Base-by-base conservation (phyloP, 2,329 filamentous ascomycete species). In the Ophiosphaerella narmari region DNA sequence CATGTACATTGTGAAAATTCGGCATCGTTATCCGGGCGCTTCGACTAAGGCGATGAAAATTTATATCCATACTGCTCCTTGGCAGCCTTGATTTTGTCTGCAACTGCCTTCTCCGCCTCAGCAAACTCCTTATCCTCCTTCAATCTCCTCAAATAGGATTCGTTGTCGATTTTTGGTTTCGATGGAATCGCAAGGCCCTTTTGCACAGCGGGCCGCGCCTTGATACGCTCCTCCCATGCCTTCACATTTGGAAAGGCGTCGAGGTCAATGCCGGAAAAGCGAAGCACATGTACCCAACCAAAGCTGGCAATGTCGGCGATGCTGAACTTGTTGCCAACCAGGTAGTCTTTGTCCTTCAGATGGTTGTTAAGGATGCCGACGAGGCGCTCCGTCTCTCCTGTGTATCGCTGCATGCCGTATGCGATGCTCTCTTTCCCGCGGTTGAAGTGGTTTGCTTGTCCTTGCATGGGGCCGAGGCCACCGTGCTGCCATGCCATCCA, bases 401-500 rank as follows among this genome's bases (percentile, higher is more conserved):
- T 73, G 60, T 77, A 78, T 33, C 77, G 70, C 60, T 78, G 75
- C 50, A 74, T 78, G 18, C 71, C 72, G 53, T 77, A 78, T 4
- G 73, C 60, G 48, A 78, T 77, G 45, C 70, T 67, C 59, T 78
- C 76, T 38, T 74, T 74, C 9, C 75, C 67, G 33, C 76, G 71
- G 54, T 72, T 72, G 67, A 73, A 74, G 46, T 74, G 70, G 57
- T 72, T 73, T 14, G 70, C 71, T 48, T 73, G 67, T 16, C 74
- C 75, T 50, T 78, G 76, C 75, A 77, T 75, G 1, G 71, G 70
- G 43, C 72, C 75, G 4, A 76, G 62, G 14, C 74, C 74, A 12
- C 74, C 76, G 46, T 78, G 75, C 62, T 77, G 76, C 83, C 84
- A 88, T 34, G 81, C 80, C 55, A 86, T 79, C 86, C 85, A 88